These are phyloP conservation scores for Phaeoacremonium minimum DNA, from an alignment of 2,329 filamentous ascomycete genomes.

Conservation along the genomic window DNA sequence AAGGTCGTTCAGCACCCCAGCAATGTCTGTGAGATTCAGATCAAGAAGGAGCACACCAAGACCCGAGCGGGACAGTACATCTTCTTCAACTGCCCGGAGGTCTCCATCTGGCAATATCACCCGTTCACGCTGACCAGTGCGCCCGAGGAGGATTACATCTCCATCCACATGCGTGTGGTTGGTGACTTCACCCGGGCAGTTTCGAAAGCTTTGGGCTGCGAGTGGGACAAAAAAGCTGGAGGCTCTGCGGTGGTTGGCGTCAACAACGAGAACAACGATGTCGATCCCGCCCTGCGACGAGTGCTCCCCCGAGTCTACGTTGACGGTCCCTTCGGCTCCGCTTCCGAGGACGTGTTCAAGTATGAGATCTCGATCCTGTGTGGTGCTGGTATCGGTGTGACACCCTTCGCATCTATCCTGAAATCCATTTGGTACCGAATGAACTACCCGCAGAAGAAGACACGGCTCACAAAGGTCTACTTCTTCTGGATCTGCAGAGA, in stretches of 20 bases:
- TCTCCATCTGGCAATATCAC: slow-evolving; percentile 86
- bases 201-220: slow-evolving; percentile 69
- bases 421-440: slow-evolving; percentile 94
- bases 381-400: slow-evolving; percentile 79
- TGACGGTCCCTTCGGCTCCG: slow-evolving; percentile 80
- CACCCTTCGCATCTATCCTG: slow-evolving; percentile 81
- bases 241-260: slow-evolving; percentile 67
- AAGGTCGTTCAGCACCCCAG: slow-evolving; percentile 88
- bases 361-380: slow-evolving; percentile 78
- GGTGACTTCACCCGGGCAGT: slow-evolving; percentile 75
- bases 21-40: slow-evolving; percentile 86
- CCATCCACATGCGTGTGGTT: slow-evolving; percentile 77
- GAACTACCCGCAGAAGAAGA: slow-evolving; percentile 80
- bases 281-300: slow-evolving; percentile 67
- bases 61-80: slow-evolving; percentile 82
- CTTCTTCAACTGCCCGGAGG: slow-evolving; percentile 81
- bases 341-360: slow-evolving; percentile 86
- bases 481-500: slow-evolving; percentile 92
- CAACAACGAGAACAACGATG: slow-evolving; percentile 51
- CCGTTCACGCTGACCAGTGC: slow-evolving; percentile 84
- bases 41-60: slow-evolving; percentile 85
- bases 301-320: slow-evolving; percentile 77
- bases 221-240: slow-evolving; percentile 57
- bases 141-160: slow-evolving; percentile 87
- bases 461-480: slow-evolving; percentile 78